phyloP scores from a whole-genome alignment of 441 rosid genomes.

The California macrophylla region DNA sequence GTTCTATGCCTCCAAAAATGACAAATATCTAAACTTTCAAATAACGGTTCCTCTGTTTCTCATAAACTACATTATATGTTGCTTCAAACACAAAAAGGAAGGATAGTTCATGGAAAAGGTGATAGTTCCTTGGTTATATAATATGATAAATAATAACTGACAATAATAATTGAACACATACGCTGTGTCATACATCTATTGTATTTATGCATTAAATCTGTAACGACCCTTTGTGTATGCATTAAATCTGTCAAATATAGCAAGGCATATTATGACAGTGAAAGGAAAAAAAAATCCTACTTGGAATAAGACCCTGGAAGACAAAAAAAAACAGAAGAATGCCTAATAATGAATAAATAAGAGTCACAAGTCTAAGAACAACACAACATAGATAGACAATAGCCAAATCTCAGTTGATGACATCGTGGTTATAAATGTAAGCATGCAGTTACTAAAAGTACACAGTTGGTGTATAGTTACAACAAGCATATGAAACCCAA shows the following conservation, averaged over 20 bases:
- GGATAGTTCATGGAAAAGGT: background rate
- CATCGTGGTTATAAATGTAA: background rate
- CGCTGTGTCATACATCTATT: background rate
- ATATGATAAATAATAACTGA: background rate
- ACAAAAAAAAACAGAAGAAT: background rate
- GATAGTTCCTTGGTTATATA: background rate
- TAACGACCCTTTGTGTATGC: background rate
- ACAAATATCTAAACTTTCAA: background rate
- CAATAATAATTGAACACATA: background rate
- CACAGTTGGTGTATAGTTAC: background rate
- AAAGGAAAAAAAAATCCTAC: background rate
- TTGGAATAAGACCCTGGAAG: background rate
- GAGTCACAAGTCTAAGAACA: background rate
- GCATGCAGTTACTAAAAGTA: background rate
- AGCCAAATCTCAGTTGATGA: background rate
- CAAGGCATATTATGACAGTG: background rate
- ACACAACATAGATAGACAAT: background rate
- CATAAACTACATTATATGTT: background rate
- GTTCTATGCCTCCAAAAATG: background rate
- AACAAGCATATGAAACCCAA: slow-evolving; percentile 1
- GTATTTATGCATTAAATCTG: too few relatives aligned
- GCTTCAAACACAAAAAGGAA: background rate
- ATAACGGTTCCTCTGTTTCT: background rate
- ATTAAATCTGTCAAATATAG: background rate
- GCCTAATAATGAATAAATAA: background rate